Base-by-base conservation (phyloP, 2,329 filamentous ascomycete species). In the Daldinia eschscholtzii region DNA sequence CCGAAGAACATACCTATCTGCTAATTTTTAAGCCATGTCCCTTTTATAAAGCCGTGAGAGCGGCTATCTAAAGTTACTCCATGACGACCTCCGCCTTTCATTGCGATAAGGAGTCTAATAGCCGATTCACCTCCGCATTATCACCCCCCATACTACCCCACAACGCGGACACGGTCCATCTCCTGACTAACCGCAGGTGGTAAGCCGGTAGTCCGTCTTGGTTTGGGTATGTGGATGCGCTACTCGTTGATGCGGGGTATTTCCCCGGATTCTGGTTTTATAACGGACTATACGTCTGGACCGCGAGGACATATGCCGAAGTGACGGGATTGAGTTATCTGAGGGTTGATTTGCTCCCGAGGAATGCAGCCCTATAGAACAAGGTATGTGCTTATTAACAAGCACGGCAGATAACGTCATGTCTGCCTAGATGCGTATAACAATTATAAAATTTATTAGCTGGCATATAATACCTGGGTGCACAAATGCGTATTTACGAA, bases 61-160 rank as follows among this genome's bases (percentile, higher is more conserved):
- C 28, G 26, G 2, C 15, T 33, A 33, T 18, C 7, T 6, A 18
- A 1, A 15, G 23, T 6, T 35, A 42, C 23, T 10, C 23, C 10
- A 57, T 15, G 33, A 15, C 10, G 7, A 2, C 30, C 18, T 37
- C 33, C 30, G 18, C 23, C 2, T 7, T 39, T 18, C 12, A n/a
- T 26, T 12, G 4, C 39, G 30, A 61, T 57, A 57, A 41, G 13
- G 23, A 18, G 35, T n/a, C 15, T 9, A 18, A 23, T 28, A 57
- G 53, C 64, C 68, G 65, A 42, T 33, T 44, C 12, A 20, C 65
- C 67, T 70, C 67, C 64, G 64, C 67, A 65, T 55, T 42, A 39
- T 39, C 67, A 41, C 26, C 52, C 61, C 42, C 52, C 28, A 37
- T 55, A 23, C 33, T 37, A 35, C 62, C 66, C 62, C 61, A 57